Evolutionary conservation across 768 basidiomycete genomes (phyloP).

Genomic region (Chalciporus sphaerocephalus): DNA sequence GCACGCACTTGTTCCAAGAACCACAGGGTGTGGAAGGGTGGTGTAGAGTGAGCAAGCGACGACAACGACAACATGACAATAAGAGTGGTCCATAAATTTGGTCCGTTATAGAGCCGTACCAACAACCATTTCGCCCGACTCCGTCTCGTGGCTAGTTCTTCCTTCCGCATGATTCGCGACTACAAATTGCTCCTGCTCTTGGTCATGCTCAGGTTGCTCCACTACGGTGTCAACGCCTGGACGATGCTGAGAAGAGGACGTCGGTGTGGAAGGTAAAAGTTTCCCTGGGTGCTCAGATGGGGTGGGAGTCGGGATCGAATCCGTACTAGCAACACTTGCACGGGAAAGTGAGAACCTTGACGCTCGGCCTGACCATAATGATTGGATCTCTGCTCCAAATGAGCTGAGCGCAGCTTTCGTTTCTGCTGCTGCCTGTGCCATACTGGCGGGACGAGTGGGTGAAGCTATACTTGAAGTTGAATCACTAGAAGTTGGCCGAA

Average conservation of each 20-base stretch:
- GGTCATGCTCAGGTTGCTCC: conserved; percentile 23
- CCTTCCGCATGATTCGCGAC: conserved; percentile 3
- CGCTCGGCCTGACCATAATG: conserved; percentile 42
- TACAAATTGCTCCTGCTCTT: conserved; percentile 12
- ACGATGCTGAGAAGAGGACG: conserved; percentile 12
- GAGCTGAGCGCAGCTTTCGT: conserved; percentile 34
- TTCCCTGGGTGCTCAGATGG: conserved; percentile 1
- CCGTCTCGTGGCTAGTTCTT: conserved; percentile 13
- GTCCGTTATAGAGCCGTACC: conserved; percentile 30
- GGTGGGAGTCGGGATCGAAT: conserved; percentile 16
- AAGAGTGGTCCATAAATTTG: not conserved
- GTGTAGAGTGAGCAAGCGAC: not conserved
- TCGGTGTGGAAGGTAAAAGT: conserved; percentile 3
- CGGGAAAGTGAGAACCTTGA: conserved; percentile 37
- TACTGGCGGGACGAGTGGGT: conserved; percentile 22
- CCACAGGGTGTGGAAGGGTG: not conserved
- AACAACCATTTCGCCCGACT: conserved; percentile 18
- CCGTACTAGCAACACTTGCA: conserved; percentile 25
- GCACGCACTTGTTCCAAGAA: not conserved
- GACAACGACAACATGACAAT: not conserved
- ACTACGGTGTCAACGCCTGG: conserved; percentile 24
- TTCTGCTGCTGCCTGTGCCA: conserved; percentile 32
- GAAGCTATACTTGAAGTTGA: conserved; percentile 14
- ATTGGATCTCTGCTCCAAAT: conserved; percentile 46
- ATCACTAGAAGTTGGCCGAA: conserved; percentile 25